These are phyloP conservation scores for Dothistroma septosporum DNA, from an alignment of 2,329 filamentous ascomycete species.

Conservation along the genomic window DNA sequence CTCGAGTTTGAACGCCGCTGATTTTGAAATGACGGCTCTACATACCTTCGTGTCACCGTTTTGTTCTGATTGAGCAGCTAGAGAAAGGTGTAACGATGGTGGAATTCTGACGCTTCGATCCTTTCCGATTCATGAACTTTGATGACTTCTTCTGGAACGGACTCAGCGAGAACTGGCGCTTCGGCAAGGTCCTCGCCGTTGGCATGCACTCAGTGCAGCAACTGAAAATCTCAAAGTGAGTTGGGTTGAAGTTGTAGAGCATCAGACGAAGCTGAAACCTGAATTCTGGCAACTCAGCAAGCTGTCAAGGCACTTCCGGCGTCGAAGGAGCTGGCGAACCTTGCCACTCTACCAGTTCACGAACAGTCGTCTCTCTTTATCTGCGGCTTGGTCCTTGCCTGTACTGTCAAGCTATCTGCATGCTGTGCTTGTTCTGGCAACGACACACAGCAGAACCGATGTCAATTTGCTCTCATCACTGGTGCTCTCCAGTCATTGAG, in stretches of 20 bases:
- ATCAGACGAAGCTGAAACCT: neutral
- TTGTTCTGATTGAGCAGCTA: no score
- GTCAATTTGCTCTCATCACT: conserved; percentile 66
- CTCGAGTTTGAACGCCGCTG: no score
- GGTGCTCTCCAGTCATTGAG: conserved; percentile 67
- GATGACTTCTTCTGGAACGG: neutral
- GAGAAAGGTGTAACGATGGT: no score
- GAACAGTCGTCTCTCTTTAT: conserved; percentile 81
- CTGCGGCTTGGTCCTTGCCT: conserved; percentile 72
- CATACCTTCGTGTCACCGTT: no score
- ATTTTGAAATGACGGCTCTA: no score
- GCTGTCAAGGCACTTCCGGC: conserved; percentile 76
- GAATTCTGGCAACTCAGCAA: conserved; percentile 41
- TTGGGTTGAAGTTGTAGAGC: neutral
- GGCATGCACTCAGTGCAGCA: conserved; percentile 42
- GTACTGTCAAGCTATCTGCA: conserved; percentile 75
- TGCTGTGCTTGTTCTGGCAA: conserved; percentile 60
- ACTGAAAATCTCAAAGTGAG: conserved; percentile 60
- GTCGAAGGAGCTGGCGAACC: conserved; percentile 69
- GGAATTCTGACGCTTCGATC: no score
- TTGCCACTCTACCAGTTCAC: conserved; percentile 69
- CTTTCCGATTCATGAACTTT: no score
- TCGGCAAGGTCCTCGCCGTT: conserved; percentile 15
- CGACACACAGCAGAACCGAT: conserved; percentile 66
- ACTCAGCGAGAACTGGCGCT: neutral